Evolutionary conservation across 2,329 filamentous ascomycete species (phyloP), one percentile per base, ranked within the genome.

Genomic region (Fusarium chuoi): DNA sequence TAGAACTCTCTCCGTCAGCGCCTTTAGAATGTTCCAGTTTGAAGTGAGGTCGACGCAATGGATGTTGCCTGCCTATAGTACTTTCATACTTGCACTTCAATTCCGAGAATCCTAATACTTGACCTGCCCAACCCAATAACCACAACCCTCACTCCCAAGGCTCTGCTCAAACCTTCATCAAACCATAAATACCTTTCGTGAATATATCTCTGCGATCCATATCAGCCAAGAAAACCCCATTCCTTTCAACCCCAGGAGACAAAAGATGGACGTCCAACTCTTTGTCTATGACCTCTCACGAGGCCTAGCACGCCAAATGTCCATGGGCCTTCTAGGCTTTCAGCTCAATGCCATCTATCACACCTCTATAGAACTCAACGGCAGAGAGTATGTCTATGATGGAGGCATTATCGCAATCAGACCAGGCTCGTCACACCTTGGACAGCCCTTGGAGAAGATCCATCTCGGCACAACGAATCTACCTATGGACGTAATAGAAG

Each of bases 261-360:
- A 48, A 49, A 18, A 41, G 13, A 95, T 95, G 92, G 92, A 94
- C 65, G 91, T 96, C 56, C 87, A 94, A 78, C 85, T 96, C 35
- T 91, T 95, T 65, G 88, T 95, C 42, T 96, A 96, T 78, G 93
- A 96, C 83, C 87, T 96, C 54, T 95, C 93, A 3, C 82, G 82
- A n/a, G 89, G 89, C 26, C 76, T 90, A 46, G 88, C 88, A 20
- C 84, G 85, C 15, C 84, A 89, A 74, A 84, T 90, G 84, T 90
- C 88, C 24, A 81, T 84, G 84, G 82, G 85, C 69, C 74, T 87
- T 62, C 81, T 91, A 15, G 84, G 88, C 22, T 87, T 90, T 74
- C 85, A 88, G 59, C 94, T 98, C 56, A 96, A 98, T 82, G 96
- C 96, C 61, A 90, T 99, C 60, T 98, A 98, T 77, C 96, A 99